Conservation (phyloP, 2,329 filamentous ascomycete genomes). For the Microcyclospora tardicrescens region DNA sequence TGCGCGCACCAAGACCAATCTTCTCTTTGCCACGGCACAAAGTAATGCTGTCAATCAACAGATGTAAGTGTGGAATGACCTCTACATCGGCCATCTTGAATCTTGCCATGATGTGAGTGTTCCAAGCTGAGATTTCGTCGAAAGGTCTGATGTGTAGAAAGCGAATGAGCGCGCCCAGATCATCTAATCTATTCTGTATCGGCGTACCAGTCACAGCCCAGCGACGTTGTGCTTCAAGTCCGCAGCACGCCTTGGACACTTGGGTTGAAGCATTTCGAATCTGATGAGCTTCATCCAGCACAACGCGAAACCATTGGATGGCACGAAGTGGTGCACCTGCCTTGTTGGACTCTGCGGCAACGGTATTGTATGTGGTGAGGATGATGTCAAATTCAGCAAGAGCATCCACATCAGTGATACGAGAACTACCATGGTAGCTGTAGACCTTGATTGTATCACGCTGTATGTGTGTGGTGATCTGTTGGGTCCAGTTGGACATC, state of each 20-base stretch:
- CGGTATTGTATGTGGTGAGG: slow-evolving; percentile 84
- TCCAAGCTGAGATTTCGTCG: slow-evolving; percentile 62
- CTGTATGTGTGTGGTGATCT: slow-evolving; percentile 70
- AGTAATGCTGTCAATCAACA: slow-evolving; percentile 90
- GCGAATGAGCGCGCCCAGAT: slow-evolving; percentile 72
- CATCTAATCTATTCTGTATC: slow-evolving; percentile 85
- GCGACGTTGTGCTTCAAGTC: slow-evolving; percentile 63
- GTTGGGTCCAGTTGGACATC: slow-evolving; percentile 86
- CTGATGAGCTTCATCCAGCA: slow-evolving; percentile 87
- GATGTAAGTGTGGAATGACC: slow-evolving; percentile 70
- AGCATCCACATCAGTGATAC: slow-evolving; percentile 54
- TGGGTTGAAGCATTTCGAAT: slow-evolving; percentile 76
- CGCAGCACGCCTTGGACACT: slow-evolving; percentile 74
- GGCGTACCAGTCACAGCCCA: slow-evolving; percentile 98
- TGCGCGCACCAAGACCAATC: slow-evolving; percentile 64
- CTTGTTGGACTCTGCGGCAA: slow-evolving; percentile 52
- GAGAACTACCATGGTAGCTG: slow-evolving; percentile 72
- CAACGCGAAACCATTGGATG: slow-evolving; percentile 84
- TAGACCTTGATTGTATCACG: slow-evolving; percentile 55
- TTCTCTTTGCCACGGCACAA: slow-evolving; percentile 83
- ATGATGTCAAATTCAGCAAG: slow-evolving; percentile 69
- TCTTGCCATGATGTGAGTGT: slow-evolving; percentile 65
- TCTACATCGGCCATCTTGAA: slow-evolving; percentile 80
- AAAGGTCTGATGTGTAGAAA: slow-evolving; percentile 81
- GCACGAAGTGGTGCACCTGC: slow-evolving; percentile 55